Base-by-base conservation (phyloP, 306 rosid species). In the Fragaria nilgerrensis region DNA sequence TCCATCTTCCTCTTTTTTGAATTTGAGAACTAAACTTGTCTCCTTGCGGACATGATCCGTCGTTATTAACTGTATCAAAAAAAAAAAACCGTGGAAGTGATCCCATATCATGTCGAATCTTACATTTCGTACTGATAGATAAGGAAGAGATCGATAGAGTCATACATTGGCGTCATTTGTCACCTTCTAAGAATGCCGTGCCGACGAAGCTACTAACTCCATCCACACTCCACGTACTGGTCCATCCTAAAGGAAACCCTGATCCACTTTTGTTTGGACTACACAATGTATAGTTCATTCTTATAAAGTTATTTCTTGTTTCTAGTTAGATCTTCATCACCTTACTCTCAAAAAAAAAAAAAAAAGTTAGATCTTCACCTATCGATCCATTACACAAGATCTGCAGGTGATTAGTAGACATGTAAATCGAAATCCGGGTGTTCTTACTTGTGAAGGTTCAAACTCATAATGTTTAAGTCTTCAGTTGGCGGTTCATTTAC, bases 101-200 rank as follows among this genome's bases (percentile, higher is more conserved):
- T 55, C 8, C 13, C 29, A 32, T 32, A 55, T 55, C 29, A n/a
- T n/a, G 29, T 55, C 17, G 29, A 9, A 73, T 17, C 68, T 22
- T 56, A 37, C 67, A 55, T 7, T 37, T 55, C 37, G 23, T 23
- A 55, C 37, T 22, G 3, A 55, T 50, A 7, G 61, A 32, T 22
- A 55, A n/a, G 13, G 63, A 47, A 53, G 25, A 53, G 3, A 19
- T 53, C 25, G 23, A 2, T 3, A 22, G 4, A 53, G 27, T 56
- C 67, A 62, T 62, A 14, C 32, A 29, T 62, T 62, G 67, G 9
- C 67, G 2, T 62, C 12, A n/a, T 5, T 22, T 37, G 66, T 36
- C 65, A 20, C 34, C 37, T 52, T 61, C 36, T 37, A 14, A 25
- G 36, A 59, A 55, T 72, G 66, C 76, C 76, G 66, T 53, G 76